These are phyloP conservation scores for Globisporangium uncinulatum DNA, from an alignment of 352 stramenopile species.

Conservation along the genomic window DNA sequence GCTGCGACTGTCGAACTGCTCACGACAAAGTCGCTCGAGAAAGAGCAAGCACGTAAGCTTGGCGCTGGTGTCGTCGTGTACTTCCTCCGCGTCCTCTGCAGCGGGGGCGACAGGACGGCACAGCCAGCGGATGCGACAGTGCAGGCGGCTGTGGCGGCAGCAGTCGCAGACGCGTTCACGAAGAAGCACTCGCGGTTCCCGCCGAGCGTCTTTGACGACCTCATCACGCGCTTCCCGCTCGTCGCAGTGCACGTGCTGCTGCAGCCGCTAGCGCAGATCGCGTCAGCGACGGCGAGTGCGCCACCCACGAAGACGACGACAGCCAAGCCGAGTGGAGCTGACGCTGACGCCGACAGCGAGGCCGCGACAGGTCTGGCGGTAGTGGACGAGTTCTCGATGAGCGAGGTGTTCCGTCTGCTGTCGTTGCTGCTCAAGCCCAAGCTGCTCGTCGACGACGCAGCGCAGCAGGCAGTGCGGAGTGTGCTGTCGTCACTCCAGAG, in stretches of 20 bases:
- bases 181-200: slow-evolving; percentile 84
- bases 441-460: slow-evolving; percentile 27
- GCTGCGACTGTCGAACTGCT: slow-evolving; percentile 36
- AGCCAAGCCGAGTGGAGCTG: neutral
- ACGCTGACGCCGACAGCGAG: slow-evolving; percentile 16
- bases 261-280: slow-evolving; percentile 27
- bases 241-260: slow-evolving; percentile 51
- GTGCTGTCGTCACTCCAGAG: slow-evolving; percentile 29
- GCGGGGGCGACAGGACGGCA: slow-evolving; percentile 3
- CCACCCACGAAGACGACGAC: neutral
- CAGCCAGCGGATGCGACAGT: slow-evolving; percentile 3
- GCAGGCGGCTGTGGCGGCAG: slow-evolving; percentile 22
- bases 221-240: slow-evolving; percentile 48
- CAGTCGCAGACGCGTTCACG: slow-evolving; percentile 56
- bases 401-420: slow-evolving; percentile 71
- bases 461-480: slow-evolving; percentile 28
- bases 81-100: slow-evolving; percentile 46
- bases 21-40: slow-evolving; percentile 44
- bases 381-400: slow-evolving; percentile 75
- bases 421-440: slow-evolving; percentile 59
- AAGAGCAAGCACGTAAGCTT: slow-evolving; percentile 56
- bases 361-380: too few species aligned
- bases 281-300: slow-evolving; percentile 29
- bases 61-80: slow-evolving; percentile 54
- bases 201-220: slow-evolving; percentile 57